A percentile compares a stretch with the other conserved stretches of the same genome.
phyloP scores from a whole-genome alignment of 495 filamentous ascomycete genomes.

The Aspergillus leporis region DNA sequence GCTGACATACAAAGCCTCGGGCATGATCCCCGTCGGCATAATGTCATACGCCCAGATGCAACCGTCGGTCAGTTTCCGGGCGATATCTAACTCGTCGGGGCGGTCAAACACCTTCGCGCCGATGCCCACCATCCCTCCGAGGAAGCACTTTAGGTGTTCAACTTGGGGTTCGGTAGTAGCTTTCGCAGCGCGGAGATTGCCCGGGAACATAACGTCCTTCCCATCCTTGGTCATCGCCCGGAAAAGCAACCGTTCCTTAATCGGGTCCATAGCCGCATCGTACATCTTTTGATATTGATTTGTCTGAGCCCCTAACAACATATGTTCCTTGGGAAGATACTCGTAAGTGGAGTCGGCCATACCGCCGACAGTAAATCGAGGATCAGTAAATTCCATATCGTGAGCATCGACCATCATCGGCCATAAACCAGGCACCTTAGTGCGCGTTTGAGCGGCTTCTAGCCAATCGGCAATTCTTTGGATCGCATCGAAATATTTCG shows the following conservation, averaged over 20 bases:
- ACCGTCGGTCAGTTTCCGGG: conserved; percentile 55
- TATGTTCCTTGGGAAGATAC: conserved; percentile 85
- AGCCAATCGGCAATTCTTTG: conserved; percentile 83
- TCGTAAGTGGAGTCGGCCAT: conserved; percentile 93
- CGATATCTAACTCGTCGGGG: conserved; percentile 53
- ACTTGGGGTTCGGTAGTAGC: conserved; percentile 37
- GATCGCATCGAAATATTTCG: conserved; percentile 90
- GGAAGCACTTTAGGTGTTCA: conserved; percentile 63
- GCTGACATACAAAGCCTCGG: conserved; percentile 56
- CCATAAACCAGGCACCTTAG: conserved; percentile 79
- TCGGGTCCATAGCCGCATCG: conserved; percentile 62
- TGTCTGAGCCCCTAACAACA: conserved; percentile 75
- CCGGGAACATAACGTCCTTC: conserved; percentile 74
- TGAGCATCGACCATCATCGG: conserved; percentile 73
- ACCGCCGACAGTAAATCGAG: conserved; percentile 77
- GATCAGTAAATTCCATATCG: conserved; percentile 40
- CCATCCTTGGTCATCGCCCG: conserved; percentile 75
- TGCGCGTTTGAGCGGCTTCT: conserved; percentile 68
- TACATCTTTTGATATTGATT: conserved; percentile 83
- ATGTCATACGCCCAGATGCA: conserved; percentile 61
- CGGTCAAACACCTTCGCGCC: conserved; percentile 60
- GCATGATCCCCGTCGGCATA: conserved; percentile 62
- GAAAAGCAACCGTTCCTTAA: conserved; percentile 79
- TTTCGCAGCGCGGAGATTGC: conserved; percentile 42
- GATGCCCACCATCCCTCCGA: conserved; percentile 62